phyloP scores from a whole-genome alignment of 257 asterid species.

The Lycium ferocissimum region DNA sequence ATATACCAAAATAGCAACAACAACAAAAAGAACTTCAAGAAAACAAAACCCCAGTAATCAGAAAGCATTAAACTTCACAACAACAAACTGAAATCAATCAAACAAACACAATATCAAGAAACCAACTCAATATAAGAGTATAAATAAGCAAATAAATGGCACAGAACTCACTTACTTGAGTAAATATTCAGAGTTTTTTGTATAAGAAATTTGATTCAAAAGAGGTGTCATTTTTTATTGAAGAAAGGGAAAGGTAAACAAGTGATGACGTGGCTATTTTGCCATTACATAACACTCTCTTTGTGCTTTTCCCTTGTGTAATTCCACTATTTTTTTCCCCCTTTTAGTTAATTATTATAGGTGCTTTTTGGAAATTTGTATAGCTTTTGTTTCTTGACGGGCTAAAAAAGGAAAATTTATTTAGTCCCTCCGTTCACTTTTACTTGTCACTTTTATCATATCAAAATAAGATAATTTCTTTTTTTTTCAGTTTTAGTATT shows the following conservation, averaged over 20 bases:
- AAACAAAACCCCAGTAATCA: neutral
- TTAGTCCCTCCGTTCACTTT: no score
- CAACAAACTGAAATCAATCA: neutral
- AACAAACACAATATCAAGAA: neutral
- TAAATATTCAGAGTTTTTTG: neutral
- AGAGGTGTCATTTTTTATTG: conserved; percentile 27
- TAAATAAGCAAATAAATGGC: neutral
- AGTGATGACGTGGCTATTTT: conserved; percentile 34
- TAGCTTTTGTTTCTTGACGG: neutral
- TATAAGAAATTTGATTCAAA: conserved; percentile 18
- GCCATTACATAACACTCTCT: conserved; percentile 24
- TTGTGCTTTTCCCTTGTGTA: conserved; percentile 32
- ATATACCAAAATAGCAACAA: neutral
- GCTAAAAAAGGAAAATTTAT: conserved; percentile 3
- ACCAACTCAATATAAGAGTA: neutral
- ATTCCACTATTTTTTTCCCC: conserved; percentile 22
- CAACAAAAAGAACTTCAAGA: neutral
- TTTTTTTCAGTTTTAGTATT: no score
- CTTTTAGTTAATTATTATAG: neutral
- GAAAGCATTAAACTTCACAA: neutral
- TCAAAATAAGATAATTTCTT: no score
- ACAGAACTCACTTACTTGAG: neutral
- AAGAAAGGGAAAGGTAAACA: conserved; percentile 33
- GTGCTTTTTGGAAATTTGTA: neutral
- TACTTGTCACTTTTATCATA: no score